Evolutionary conservation across 2,329 filamentous ascomycete genomes (phyloP).

Genomic region (Sporothrix brasiliensis): DNA sequence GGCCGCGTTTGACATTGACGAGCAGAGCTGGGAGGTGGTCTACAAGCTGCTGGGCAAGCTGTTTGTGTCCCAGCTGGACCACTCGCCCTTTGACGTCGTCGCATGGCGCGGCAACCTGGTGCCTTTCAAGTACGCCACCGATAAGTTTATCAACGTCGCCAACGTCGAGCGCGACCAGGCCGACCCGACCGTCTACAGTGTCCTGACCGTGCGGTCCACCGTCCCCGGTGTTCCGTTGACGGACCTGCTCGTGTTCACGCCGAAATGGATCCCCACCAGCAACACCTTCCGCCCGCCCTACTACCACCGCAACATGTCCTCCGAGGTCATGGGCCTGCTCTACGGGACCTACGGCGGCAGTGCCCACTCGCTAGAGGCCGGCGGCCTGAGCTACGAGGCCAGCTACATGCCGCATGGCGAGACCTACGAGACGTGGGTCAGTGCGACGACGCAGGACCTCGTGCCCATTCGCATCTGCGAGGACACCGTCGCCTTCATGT

Average conservation of each 20-base stretch:
- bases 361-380: conserved; percentile 38
- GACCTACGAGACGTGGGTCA: conserved; percentile 42
- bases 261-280: conserved; percentile 64
- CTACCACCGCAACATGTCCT: conserved; percentile 64
- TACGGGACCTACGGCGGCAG: conserved; percentile 43
- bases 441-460: conserved; percentile 36
- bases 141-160: conserved; percentile 57
- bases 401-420: conserved; percentile 46
- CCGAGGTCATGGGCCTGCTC: conserved; percentile 60
- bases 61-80: conserved; percentile 62
- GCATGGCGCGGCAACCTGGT: conserved; percentile 57
- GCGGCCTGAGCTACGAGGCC: conserved; percentile 43
- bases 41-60: conserved; percentile 65
- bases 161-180: conserved; percentile 57
- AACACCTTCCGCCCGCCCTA: conserved; percentile 67
- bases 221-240: conserved; percentile 44
- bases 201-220: conserved; percentile 59
- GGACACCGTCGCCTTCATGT: conserved; percentile 33
- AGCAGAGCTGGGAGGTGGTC: conserved; percentile 50
- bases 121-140: conserved; percentile 60
- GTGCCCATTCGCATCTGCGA: conserved; percentile 27
- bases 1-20: conserved; percentile 61
- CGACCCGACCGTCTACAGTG: conserved; percentile 67
- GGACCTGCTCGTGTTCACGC: conserved; percentile 69
- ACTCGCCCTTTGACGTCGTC: conserved; percentile 66